These are phyloP conservation scores for Coemansia sp. DNA, from an alignment of 192 early-diverging fungal genomes.

Conservation along the genomic window DNA sequence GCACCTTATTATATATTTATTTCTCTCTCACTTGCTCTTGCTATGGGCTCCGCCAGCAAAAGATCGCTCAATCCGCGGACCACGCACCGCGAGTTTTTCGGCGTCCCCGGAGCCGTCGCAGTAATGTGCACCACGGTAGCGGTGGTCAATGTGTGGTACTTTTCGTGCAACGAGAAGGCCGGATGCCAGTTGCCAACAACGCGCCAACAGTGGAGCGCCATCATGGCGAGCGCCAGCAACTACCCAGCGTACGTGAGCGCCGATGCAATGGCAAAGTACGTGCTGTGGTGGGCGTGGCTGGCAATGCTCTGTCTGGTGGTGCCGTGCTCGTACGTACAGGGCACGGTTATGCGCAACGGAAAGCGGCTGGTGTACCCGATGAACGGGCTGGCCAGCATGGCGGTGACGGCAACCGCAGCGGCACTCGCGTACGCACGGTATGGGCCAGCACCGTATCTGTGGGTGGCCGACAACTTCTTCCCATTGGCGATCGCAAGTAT, in stretches of 20 bases:
- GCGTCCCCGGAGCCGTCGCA: constrained; percentile 60
- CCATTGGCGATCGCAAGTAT: constrained; percentile 69
- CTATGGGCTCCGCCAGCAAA: background rate
- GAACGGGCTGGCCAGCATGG: constrained; percentile 71
- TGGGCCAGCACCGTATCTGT: constrained; percentile 70
- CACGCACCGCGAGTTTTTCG: constrained; percentile 80
- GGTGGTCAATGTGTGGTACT: constrained; percentile 54
- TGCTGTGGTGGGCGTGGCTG: constrained; percentile 72
- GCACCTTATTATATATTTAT: background rate
- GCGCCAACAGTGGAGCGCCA: constrained; percentile 22
- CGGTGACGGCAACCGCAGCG: constrained; percentile 56
- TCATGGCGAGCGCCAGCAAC: constrained; percentile 51
- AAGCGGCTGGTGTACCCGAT: constrained; percentile 76
- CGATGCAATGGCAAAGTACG: constrained; percentile 49
- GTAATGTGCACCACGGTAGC: constrained; percentile 55
- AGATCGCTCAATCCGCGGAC: constrained; percentile 63
- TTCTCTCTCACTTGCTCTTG: background rate
- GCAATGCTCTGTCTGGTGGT: constrained; percentile 64
- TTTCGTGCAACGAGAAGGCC: constrained; percentile 43
- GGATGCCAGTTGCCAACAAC: constrained; percentile 58
- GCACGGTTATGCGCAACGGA: constrained; percentile 72
- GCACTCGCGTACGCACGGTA: constrained; percentile 39
- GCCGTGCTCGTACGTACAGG: constrained; percentile 66
- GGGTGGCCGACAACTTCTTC: constrained; percentile 79
- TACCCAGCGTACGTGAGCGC: constrained; percentile 47